Base-by-base conservation (phyloP, 257 asterid genomes). In the Agastache rugosa region DNA sequence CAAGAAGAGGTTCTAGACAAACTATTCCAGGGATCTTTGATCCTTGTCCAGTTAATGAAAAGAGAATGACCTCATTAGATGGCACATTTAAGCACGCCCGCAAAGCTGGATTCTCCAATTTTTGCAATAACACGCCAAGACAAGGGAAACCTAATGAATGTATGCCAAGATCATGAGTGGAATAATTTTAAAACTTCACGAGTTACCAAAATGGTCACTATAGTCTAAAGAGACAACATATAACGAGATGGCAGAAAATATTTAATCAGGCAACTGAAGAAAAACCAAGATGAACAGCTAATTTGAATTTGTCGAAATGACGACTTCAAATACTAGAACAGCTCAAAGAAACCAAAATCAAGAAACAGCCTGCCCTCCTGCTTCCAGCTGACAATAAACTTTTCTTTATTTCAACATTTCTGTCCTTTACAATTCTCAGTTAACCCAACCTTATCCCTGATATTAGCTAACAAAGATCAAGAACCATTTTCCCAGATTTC, bases 51-150 rank as follows among this genome's bases (percentile, higher is more conserved):
- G 78, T 44, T 35, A 34, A 48, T 39, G 63, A 68, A 67, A 39
- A 73, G 79, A 81, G 64, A 79, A 35, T 70, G 64, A 94, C 98
- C 97, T 94, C 98, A 75, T 87, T 88, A 25, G 92, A 77, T 69
- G 97, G 85, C 65, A 94, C 97, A 71, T 87, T 84, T 83, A 92
- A 80, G 89, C 89, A 90, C 22, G 96, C 92, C 61, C 97, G 95
- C 79, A 94, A 79, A 67, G 97, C 98, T 82, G 98, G 98, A 82
- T 91, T 94, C 86, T 94, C 98, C 91, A 94, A 82, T 80, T 90
- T 94, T 78, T 94, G 98, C 86, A 94, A 77, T 83, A 94, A 74
- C 64, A 94, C 93, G 56, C 97, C 98, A 71, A 94, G 95, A 73
- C 89, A 86, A 73, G 98, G 98, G 83, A 94, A 94, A 66, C 98